These are phyloP conservation scores for Hymenoscyphus fraxineus DNA, from an alignment of 2,329 filamentous ascomycete species.

Conservation along the genomic window DNA sequence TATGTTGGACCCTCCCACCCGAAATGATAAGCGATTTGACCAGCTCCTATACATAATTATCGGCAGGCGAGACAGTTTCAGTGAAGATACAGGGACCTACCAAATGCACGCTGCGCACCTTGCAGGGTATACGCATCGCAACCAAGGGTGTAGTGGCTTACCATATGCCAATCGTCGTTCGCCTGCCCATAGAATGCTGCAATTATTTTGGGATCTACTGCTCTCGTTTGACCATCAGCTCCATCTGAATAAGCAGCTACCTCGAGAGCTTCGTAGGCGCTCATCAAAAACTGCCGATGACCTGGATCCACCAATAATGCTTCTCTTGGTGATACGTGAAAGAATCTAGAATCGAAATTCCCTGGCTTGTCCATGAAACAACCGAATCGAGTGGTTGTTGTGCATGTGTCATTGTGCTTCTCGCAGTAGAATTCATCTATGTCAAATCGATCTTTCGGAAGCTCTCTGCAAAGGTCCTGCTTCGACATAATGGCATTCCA, in stretches of 20 bases:
- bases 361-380: slow-evolving; percentile 68
- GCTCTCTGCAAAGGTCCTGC: slow-evolving; percentile 65
- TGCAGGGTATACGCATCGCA: too few relatives aligned
- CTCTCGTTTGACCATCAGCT: slow-evolving; percentile 39
- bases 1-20: slow-evolving; percentile 39
- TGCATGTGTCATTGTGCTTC: too few relatives aligned
- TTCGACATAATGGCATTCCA: slow-evolving; percentile 74
- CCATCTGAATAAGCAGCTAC: slow-evolving; percentile 59
- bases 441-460: slow-evolving; percentile 37
- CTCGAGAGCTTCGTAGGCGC: slow-evolving; percentile 76
- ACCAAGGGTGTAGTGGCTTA: too few relatives aligned
- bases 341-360: slow-evolving; percentile 73
- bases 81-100: too few relatives aligned
- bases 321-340: slow-evolving; percentile 80
- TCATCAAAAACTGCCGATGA: slow-evolving; percentile 70
- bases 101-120: too few relatives aligned
- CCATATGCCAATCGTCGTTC: slow-evolving; percentile 22
- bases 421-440: slow-evolving; percentile 40
- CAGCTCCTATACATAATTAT: slow-evolving; percentile 18
- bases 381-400: slow-evolving; percentile 37
- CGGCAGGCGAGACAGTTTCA: slow-evolving; percentile 13
- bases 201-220: slow-evolving; percentile 39
- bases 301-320: slow-evolving; percentile 76
- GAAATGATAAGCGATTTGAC: slow-evolving; percentile 38
- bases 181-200: slow-evolving; percentile 26